Conservation (phyloP, 495 filamentous ascomycete species). For the Melanomma pulvis-pyrius region DNA sequence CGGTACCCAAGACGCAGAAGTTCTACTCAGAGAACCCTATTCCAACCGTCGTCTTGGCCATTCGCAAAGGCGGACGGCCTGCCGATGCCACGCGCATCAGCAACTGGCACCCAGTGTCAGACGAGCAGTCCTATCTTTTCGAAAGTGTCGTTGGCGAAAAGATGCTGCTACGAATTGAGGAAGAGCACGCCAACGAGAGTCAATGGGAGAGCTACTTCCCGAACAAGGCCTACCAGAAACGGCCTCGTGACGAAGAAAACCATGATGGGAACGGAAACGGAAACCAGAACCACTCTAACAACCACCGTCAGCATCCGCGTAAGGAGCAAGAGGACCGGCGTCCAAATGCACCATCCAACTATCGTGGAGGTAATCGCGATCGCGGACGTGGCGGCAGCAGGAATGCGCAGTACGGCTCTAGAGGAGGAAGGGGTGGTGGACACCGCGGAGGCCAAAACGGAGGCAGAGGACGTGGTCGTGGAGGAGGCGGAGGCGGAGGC, state of each 20-base stretch:
- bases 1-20: constrained; percentile 64
- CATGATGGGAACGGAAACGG: neutral
- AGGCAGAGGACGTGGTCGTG: constrained; percentile 28
- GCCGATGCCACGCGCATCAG: constrained; percentile 80
- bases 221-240: constrained; percentile 61
- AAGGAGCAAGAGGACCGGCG: constrained; percentile 15
- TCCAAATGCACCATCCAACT: constrained; percentile 10
- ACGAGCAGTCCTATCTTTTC: constrained; percentile 68
- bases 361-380: constrained; percentile 30
- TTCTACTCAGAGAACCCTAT: constrained; percentile 71
- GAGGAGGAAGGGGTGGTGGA: constrained; percentile 28
- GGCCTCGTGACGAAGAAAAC: constrained; percentile 55
- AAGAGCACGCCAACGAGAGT: constrained; percentile 60
- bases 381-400: constrained; percentile 21
- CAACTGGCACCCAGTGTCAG: constrained; percentile 77
- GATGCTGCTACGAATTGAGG: constrained; percentile 75
- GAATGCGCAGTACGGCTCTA: constrained; percentile 9
- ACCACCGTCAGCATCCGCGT: constrained; percentile 7
- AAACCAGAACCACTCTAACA: neutral
- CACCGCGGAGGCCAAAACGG: constrained; percentile 20
- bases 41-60: constrained; percentile 47
- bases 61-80: constrained; percentile 67
- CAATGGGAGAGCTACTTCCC: constrained; percentile 61
- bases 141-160: constrained; percentile 87
- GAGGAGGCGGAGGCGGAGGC: constrained; percentile 16